Base-by-base conservation (phyloP, 352 stramenopile genomes). In the Pythium coloratum region DNA sequence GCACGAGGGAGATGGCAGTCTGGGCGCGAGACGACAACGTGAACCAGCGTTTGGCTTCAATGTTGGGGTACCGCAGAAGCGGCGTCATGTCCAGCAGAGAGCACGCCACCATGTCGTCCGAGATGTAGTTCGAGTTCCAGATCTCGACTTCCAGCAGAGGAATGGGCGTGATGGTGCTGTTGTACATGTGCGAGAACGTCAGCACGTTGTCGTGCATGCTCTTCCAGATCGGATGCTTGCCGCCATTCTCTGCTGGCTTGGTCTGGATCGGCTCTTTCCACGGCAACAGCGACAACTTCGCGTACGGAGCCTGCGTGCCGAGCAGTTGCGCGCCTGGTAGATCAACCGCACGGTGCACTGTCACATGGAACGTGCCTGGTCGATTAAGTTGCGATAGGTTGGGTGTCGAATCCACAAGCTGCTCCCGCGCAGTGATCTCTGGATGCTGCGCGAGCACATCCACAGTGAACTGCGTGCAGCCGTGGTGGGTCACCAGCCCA, bases 141-240 rank as follows among this genome's bases (percentile, higher is more conserved):
- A 96, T 82, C 64, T 96, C 86, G 33, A 96, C 82, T 64, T 94
- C 86, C 1, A 96, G 70, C 20, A 94, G 64, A 33, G 88, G 88
- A 32, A 94, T 92, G 4, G 88, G 88, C 2, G 87, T 96, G 73
- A 94, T 94, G 13, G 78, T 87, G 67, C 86, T 94, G 74, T 94
- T 96, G 76, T 94, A 96, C 81, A 94, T 92, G 75, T 96, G 88
- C 34, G 87, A 84, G 49, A 96, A 90, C 26, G 90, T 82, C 82
- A 94, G 89, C 62, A 70, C 76, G 56, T 94, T 94, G 62, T 92
- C 83, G 59, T 94, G 83, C 47, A 76, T 75, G 59, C 61, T 81
- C 42, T 78, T 84, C 86, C 86, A 96, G 26, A 89, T 71, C 20
- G 88, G 88, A 60, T 92, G 85, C 10, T 82, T 81, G 4, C 86